phyloP scores from a whole-genome alignment of 768 basidiomycete genomes.

The Tricholomella constricta region DNA sequence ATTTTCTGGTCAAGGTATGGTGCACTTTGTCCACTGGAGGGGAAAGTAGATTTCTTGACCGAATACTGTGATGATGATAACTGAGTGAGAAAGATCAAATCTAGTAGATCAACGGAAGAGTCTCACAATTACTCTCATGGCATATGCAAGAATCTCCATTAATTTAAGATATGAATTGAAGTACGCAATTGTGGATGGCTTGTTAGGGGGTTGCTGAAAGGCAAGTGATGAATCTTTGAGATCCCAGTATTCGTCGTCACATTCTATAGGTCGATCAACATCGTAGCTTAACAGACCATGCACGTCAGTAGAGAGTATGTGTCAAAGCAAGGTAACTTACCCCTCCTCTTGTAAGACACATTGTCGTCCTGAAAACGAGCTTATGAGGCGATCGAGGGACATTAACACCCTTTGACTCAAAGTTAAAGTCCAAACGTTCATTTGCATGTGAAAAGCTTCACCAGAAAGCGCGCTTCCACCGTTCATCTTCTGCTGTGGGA shows the following conservation, averaged over 20 bases:
- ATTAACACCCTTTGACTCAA: constrained; percentile 45
- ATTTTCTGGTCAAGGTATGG: constrained; percentile 60
- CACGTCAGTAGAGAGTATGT: neutral
- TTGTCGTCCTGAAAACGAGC: constrained; percentile 63
- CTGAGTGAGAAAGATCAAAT: neutral
- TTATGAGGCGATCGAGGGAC: constrained; percentile 46
- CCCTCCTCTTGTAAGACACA: constrained; percentile 77
- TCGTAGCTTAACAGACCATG: constrained; percentile 54
- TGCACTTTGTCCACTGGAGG: constrained; percentile 48
- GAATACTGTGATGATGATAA: constrained; percentile 53
- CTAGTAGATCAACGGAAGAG: neutral
- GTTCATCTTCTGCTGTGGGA: constrained; percentile 61
- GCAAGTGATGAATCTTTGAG: constrained; percentile 44
- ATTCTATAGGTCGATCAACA: constrained; percentile 61
- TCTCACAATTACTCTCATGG: constrained; percentile 59
- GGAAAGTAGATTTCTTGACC: constrained; percentile 59
- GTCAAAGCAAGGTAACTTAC: constrained; percentile 36
- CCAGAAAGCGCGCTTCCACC: constrained; percentile 76
- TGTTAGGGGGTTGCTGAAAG: constrained; percentile 65
- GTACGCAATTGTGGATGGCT: constrained; percentile 55
- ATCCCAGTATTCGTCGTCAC: constrained; percentile 77
- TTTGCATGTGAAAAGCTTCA: constrained; percentile 17
- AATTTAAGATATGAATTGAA: constrained; percentile 60
- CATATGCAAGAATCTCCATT: constrained; percentile 60
- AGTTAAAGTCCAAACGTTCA: neutral